Percentiles rank a stretch among this genome's conserved stretches.
Evolutionary conservation across 768 basidiomycete genomes (phyloP).

Genomic region (Chalciporus sphaerocephalus): DNA sequence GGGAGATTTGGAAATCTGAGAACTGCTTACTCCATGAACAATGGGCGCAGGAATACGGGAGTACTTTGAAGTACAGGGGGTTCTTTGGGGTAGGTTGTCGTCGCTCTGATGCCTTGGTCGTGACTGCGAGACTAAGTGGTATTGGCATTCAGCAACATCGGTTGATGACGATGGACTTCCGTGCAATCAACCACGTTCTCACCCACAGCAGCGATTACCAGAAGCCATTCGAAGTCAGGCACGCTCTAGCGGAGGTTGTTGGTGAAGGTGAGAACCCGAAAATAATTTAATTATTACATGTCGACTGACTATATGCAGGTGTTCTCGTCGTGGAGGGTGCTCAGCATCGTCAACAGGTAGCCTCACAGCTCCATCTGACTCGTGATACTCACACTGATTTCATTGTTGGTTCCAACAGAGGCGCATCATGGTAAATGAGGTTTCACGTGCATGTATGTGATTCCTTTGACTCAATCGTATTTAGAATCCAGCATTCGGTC

Average conservation of each 20-base stretch:
- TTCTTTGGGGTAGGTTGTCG: slow-evolving; percentile 42
- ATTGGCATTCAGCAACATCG: slow-evolving; percentile 16
- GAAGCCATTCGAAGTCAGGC: slow-evolving; percentile 44
- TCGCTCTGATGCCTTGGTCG: not conserved
- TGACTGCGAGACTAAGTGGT: not conserved
- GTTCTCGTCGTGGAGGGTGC: slow-evolving; percentile 43
- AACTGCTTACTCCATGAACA: not conserved
- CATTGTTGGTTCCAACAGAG: slow-evolving; percentile 8
- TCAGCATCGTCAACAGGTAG: slow-evolving; percentile 41
- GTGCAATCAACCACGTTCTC: slow-evolving; percentile 62
- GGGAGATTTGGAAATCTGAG: slow-evolving; percentile 39
- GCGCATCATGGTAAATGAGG: slow-evolving; percentile 27
- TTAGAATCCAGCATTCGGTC: slow-evolving; percentile 65
- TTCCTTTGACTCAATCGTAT: not conserved
- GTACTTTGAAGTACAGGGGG: slow-evolving; percentile 20
- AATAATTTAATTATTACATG: not conserved
- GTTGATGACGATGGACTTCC: slow-evolving; percentile 56
- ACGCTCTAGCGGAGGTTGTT: slow-evolving; percentile 39
- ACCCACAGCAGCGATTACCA: slow-evolving; percentile 51
- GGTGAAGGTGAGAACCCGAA: slow-evolving; percentile 30
- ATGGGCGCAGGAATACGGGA: not conserved
- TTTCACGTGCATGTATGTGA: too few relatives aligned
- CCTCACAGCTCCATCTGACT: too few relatives aligned
- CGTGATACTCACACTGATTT: not conserved
- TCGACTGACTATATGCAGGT: slow-evolving; percentile 30